These are phyloP conservation scores for Tetrastigma voinierianum DNA, from an alignment of 164 flowering plant species.

Conservation along the genomic window DNA sequence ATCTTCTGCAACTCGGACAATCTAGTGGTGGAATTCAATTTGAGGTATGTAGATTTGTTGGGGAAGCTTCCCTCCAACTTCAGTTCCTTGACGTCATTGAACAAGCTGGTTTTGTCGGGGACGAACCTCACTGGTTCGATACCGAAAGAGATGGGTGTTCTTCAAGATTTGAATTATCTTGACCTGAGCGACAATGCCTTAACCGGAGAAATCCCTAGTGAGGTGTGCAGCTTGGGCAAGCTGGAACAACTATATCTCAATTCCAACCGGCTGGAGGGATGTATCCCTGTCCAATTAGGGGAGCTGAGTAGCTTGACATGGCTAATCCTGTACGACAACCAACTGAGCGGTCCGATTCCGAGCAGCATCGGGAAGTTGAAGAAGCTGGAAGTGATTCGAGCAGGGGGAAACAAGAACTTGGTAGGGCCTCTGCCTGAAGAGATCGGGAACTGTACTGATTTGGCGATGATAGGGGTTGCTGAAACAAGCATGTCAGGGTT, in stretches of 20 bases:
- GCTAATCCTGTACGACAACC: slow-evolving; percentile 68
- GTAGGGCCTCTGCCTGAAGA: slow-evolving; percentile 64
- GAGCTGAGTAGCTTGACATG: slow-evolving; percentile 45
- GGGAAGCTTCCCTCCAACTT: slow-evolving; percentile 54
- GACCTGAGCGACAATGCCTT: slow-evolving; percentile 68
- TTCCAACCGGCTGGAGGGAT: slow-evolving; percentile 60
- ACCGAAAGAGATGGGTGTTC: slow-evolving; percentile 41
- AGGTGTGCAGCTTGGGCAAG: slow-evolving; percentile 42
- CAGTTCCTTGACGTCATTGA: slow-evolving; percentile 38
- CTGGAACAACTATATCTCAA: slow-evolving; percentile 54
- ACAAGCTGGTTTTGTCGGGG: slow-evolving; percentile 49
- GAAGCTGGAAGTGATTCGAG: slow-evolving; percentile 52
- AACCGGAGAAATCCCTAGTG: slow-evolving; percentile 61
- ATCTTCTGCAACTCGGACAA: slow-evolving; percentile 45
- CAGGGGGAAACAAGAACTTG: slow-evolving; percentile 81
- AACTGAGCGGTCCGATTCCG: slow-evolving; percentile 66
- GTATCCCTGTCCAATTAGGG: slow-evolving; percentile 57
- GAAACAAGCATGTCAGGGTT: slow-evolving; percentile 78
- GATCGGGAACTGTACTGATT: slow-evolving; percentile 64
- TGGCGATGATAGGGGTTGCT: slow-evolving; percentile 68
- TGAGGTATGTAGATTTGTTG: slow-evolving; percentile 54
- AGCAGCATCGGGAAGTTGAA: slow-evolving; percentile 54
- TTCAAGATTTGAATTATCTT: slow-evolving; percentile 34
- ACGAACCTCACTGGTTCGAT: slow-evolving; percentile 74
- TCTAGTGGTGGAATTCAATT: slow-evolving; percentile 43